Base-by-base conservation (phyloP, 352 stramenopile species). In the Proteromonas lacertae region DNA sequence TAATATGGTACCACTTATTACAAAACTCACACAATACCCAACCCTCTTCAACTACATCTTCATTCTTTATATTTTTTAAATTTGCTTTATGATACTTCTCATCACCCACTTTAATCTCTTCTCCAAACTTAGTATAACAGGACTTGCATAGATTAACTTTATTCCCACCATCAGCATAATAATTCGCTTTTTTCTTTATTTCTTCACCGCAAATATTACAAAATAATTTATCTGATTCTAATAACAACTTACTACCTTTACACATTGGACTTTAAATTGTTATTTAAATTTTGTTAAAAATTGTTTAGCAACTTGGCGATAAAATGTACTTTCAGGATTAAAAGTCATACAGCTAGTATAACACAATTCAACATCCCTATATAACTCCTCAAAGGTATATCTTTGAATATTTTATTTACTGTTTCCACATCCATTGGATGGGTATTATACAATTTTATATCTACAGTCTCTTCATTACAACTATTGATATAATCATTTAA, bases 1-100 rank as follows among this genome's bases (percentile, higher is more conserved):
- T 91, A 50, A 96, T 82, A 52, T 99, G 88, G 35, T 95, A 80
- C 84, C 84, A 98, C 4, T 79, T 61, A 37, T 93, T 79, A 48
- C 88, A 99, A 25, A 17, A 4, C 43, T 94, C 79, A 48, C 88
- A 99, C 45, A 90, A 67, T 3, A 96, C 82, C 86, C 86, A 98
- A 16, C 69, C 59, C 47, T 92, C 78, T 53, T 91, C 73, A 14
- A 28, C 13, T 17, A 43, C 66, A 47, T 93, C 79, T 56, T 89
- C 75, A 2, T 79, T 73, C 51, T 94, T 93, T 29, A 88, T 83
- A 49, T 91, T 93, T 13, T 80, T 43, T 2, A 96, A 48, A 7
- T 80, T 70, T 30, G 64, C 64, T 44, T 94, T 95, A 31, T 67
- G 69, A 23, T 93, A 51, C 12, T 69, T 64, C n/a, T 57, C 47